Percentiles rank a stretch among this genome's conserved stretches.
Conservation (phyloP, 441 rosid species). For the Adansonia grandidieri region DNA sequence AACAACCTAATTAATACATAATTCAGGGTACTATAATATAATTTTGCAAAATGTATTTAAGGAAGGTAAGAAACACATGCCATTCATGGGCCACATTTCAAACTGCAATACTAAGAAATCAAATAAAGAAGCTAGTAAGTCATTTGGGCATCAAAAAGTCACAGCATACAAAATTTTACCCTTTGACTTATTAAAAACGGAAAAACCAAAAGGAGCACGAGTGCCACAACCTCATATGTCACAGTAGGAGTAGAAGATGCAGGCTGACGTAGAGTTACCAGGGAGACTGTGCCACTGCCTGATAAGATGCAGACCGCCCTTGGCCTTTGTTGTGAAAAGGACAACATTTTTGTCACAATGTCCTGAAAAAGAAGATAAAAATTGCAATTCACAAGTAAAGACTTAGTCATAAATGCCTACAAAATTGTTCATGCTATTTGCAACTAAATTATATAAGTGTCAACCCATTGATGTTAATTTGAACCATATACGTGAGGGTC, state of each 20-base stretch:
- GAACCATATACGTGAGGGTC: background rate
- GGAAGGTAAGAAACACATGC: background rate
- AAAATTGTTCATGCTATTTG: background rate
- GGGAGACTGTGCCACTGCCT: constrained; percentile 86
- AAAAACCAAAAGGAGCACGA: constrained; percentile 22
- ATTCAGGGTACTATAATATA: background rate
- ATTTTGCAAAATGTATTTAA: constrained; percentile 2
- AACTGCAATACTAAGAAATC: background rate
- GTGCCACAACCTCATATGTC: constrained; percentile 73
- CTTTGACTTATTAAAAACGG: background rate
- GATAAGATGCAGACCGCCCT: constrained; percentile 93
- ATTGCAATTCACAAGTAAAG: background rate
- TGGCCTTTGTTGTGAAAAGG: constrained; percentile 87
- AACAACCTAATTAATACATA: background rate
- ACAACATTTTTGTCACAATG: constrained; percentile 72
- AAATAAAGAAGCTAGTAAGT: background rate
- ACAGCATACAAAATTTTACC: background rate
- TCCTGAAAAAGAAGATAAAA: constrained; percentile 54
- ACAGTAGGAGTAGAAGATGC: constrained; percentile 62
- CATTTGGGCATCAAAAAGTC: background rate
- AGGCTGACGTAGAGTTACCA: constrained; percentile 80
- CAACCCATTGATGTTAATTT: background rate
- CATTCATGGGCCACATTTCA: constrained; percentile 12
- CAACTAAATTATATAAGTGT: background rate
- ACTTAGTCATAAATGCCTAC: background rate